A percentile compares a stretch with the other conserved stretches of the same genome.
Conservation (phyloP, 306 rosid genomes). For the Crotalaria pallida region DNA sequence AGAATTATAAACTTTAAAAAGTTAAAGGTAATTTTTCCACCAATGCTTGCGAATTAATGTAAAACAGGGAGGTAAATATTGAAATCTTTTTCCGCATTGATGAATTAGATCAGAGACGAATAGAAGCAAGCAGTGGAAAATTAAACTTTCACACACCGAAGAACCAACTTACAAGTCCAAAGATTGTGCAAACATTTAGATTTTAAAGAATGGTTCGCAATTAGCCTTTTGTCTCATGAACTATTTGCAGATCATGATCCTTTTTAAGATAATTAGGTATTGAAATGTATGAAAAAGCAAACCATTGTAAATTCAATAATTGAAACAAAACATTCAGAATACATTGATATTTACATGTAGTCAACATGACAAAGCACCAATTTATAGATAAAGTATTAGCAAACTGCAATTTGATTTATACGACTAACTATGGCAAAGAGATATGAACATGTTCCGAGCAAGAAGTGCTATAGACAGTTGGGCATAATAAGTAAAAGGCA, state of each 20-base stretch:
- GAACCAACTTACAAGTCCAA: not conserved
- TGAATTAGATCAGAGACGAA: not conserved
- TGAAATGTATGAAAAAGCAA: not conserved
- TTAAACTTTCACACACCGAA: not conserved
- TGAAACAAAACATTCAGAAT: conserved; percentile 1
- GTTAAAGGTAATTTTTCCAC: not conserved
- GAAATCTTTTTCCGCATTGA: not conserved
- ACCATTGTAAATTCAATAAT: not conserved
- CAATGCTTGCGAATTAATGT: not conserved
- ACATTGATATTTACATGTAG: not conserved
- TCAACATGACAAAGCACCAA: not conserved
- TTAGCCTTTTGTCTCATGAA: not conserved
- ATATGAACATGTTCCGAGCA: not conserved
- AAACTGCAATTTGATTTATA: not conserved
- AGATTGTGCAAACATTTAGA: not conserved
- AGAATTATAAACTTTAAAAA: not conserved
- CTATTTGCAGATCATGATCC: not conserved
- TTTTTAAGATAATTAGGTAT: not conserved
- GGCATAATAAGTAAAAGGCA: not conserved
- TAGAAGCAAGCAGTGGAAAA: not conserved
- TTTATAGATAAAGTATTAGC: not conserved
- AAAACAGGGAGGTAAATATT: not conserved
- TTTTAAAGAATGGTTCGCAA: not conserved
- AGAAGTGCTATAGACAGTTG: not conserved
- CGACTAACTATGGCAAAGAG: not conserved